These are phyloP conservation scores for Linnemannia hyalina DNA, from an alignment of 192 early-diverging fungal species.

Conservation along the genomic window DNA sequence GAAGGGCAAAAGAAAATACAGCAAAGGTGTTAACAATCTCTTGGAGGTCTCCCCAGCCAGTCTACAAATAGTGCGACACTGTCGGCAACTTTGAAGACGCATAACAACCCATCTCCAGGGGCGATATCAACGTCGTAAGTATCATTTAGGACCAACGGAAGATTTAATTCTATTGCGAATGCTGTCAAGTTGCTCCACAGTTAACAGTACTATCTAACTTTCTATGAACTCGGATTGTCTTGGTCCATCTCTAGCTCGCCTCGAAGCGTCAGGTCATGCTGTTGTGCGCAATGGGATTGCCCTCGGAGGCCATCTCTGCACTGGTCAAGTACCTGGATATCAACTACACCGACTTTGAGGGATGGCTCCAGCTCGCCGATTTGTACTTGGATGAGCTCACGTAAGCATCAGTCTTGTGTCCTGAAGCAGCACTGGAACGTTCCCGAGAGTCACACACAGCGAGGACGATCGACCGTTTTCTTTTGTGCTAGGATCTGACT, in stretches of 20 bases:
- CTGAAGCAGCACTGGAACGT: background rate
- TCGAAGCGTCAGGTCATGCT: conserved; percentile 85
- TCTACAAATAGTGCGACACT: too few species aligned
- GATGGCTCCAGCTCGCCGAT: conserved; percentile 86
- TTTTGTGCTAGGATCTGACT: background rate
- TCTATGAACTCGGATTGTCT: background rate
- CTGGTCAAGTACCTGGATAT: conserved; percentile 86
- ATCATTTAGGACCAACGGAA: background rate
- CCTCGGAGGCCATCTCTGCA: conserved; percentile 76
- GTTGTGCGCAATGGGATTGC: conserved; percentile 74
- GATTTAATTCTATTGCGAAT: background rate
- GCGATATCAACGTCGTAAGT: too few species aligned
- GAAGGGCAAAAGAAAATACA: too few species aligned
- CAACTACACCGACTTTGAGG: conserved; percentile 90
- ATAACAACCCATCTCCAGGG: too few species aligned
- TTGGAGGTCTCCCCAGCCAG: too few species aligned
- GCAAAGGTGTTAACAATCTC: too few species aligned
- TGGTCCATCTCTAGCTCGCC: conserved; percentile 56
- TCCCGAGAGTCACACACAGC: background rate
- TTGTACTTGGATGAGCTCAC: conserved; percentile 79
- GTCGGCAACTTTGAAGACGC: too few species aligned
- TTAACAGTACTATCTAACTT: too few species aligned
- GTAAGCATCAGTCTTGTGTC: conserved; percentile 42
- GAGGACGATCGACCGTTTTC: background rate
- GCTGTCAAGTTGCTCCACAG: too few species aligned